phyloP scores from a whole-genome alignment of 805 yeast species.

The Wickerhamiella dianesei region DNA sequence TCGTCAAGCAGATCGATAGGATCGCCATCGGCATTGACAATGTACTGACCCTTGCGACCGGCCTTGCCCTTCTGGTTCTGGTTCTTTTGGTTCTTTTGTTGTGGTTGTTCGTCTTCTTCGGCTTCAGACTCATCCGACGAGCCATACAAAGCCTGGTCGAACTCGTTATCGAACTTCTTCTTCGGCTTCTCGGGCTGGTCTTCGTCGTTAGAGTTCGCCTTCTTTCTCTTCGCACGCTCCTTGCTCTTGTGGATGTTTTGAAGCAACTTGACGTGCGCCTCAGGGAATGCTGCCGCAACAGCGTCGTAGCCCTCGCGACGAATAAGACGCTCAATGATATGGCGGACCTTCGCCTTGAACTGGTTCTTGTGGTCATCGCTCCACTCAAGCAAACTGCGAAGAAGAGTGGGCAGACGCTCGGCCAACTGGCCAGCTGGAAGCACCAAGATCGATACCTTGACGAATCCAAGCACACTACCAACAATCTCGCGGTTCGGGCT shows the following conservation, averaged over 20 bases:
- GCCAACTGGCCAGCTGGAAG: constrained; percentile 67
- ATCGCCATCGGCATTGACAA: constrained; percentile 49
- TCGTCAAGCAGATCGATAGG: constrained; percentile 86
- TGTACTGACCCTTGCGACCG: constrained; percentile 41
- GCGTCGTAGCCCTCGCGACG: constrained; percentile 82
- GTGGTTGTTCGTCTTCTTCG: constrained; percentile 33
- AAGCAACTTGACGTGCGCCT: constrained; percentile 70
- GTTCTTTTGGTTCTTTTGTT: background rate
- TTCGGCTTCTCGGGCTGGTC: constrained; percentile 27
- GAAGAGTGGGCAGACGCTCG: constrained; percentile 48
- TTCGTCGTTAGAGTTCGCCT: constrained; percentile 37
- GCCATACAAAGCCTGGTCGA: constrained; percentile 83
- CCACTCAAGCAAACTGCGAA: constrained; percentile 72
- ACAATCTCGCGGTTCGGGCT: constrained; percentile 89
- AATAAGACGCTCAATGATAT: constrained; percentile 78
- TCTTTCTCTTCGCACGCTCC: constrained; percentile 71
- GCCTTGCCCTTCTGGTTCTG: constrained; percentile 5
- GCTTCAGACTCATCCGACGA: constrained; percentile 47
- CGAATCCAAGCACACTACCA: constrained; percentile 86
- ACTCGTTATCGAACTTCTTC: constrained; percentile 64
- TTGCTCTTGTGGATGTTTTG: constrained; percentile 75
- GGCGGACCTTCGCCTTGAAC: constrained; percentile 85
- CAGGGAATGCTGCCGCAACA: constrained; percentile 78
- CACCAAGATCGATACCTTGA: constrained; percentile 73
- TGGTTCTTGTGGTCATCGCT: constrained; percentile 94